Percentiles rank a stretch among this genome's conserved stretches.
Evolutionary conservation across 2,329 filamentous ascomycete species (phyloP).

Genomic region (Fusarium armeniacum): DNA sequence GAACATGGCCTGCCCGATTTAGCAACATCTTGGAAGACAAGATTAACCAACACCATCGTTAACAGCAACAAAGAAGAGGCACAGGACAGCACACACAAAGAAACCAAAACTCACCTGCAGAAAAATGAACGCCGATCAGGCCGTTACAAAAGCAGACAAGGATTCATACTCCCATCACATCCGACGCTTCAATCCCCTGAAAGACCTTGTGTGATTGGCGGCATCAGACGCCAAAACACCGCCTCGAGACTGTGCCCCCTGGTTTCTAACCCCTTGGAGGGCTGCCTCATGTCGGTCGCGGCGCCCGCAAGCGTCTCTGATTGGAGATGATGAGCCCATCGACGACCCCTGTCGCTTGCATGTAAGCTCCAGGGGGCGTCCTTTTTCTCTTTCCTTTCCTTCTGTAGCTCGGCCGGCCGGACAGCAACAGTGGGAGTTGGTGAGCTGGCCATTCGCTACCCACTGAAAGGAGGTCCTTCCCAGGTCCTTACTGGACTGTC

Average conservation of each 20-base stretch:
- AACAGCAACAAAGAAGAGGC: constrained; percentile 30
- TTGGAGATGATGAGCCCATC: constrained; percentile 35
- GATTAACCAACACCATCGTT: neutral
- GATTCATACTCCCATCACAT: constrained; percentile 42
- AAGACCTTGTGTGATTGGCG: constrained; percentile 44
- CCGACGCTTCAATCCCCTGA: constrained; percentile 44
- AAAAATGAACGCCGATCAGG: constrained; percentile 42
- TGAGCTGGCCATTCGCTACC: constrained; percentile 37
- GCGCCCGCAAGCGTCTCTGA: constrained; percentile 45
- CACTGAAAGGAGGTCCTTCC: constrained; percentile 40
- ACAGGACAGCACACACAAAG: constrained; percentile 17
- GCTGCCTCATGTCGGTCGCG: constrained; percentile 43
- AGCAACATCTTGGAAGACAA: constrained; percentile 13
- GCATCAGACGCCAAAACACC: constrained; percentile 43
- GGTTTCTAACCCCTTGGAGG: constrained; percentile 38
- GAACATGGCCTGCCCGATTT: constrained; percentile 20
- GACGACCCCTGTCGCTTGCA: constrained; percentile 37
- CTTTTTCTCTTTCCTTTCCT: constrained; percentile 10
- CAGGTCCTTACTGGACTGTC: constrained; percentile 44
- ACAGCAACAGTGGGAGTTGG: constrained; percentile 17
- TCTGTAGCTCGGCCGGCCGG: neutral
- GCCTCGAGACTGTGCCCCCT: constrained; percentile 35
- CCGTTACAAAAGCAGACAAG: constrained; percentile 47
- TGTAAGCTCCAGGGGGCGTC: constrained; percentile 31
- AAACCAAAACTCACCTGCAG: constrained; percentile 22